phyloP scores from a whole-genome alignment of 2,329 filamentous ascomycete genomes.

The Lecanicillium sp. region DNA sequence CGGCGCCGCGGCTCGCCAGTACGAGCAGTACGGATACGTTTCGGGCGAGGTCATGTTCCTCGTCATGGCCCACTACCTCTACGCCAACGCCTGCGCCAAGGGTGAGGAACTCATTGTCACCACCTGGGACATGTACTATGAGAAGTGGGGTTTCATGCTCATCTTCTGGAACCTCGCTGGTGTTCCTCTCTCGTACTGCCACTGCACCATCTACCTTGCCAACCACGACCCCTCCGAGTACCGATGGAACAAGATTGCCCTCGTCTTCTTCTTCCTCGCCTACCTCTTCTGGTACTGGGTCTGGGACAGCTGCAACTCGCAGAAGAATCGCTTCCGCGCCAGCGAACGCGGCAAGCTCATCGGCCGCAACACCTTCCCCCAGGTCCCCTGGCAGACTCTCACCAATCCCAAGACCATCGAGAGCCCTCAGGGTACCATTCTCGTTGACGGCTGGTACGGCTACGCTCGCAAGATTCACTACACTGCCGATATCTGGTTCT shows the following conservation, averaged over 20 bases:
- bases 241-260: conserved; percentile 64
- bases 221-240: conserved; percentile 76
- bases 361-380: conserved; percentile 75
- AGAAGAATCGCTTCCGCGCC: conserved; percentile 88
- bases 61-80: conserved; percentile 84
- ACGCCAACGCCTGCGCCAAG: conserved; percentile 88
- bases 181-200: conserved; percentile 86
- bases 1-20: conserved; percentile 73
- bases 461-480: conserved; percentile 59
- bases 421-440: conserved; percentile 65
- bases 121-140: conserved; percentile 95
- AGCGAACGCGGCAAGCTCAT: conserved; percentile 66
- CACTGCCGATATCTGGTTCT: conserved; percentile 43
- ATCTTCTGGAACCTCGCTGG: conserved; percentile 97
- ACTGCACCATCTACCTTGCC: conserved; percentile 85
- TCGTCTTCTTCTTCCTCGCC: conserved; percentile 58
- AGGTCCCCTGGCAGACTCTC: conserved; percentile 81
- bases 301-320: conserved; percentile 87
- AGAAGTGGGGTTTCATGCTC: conserved; percentile 96
- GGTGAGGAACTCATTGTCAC: conserved; percentile 86
- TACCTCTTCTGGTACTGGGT: conserved; percentile 85
- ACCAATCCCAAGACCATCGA: conserved; percentile 74
- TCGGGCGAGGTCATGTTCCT: conserved; percentile 80
- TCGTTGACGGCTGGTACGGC: conserved; percentile 83
- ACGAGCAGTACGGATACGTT: conserved; percentile 79